These are phyloP conservation scores for Arthroderma sp. DNA, from an alignment of 2,329 filamentous ascomycete species.

Conservation along the genomic window DNA sequence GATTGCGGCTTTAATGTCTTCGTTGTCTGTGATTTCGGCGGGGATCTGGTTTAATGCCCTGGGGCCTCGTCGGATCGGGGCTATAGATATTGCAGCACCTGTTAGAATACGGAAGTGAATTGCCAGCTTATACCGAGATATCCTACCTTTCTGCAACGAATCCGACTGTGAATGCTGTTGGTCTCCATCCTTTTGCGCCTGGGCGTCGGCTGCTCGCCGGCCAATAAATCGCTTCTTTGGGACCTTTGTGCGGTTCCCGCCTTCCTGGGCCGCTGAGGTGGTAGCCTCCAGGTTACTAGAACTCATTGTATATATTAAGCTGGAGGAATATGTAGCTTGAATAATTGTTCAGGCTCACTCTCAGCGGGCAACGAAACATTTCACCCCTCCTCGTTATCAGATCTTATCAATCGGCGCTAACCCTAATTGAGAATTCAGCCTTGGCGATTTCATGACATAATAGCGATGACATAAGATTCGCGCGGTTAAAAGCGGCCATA, in stretches of 20 bases:
- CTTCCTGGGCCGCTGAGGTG: background rate
- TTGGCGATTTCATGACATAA: too few species aligned
- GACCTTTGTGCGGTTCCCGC: slow-evolving; percentile 38
- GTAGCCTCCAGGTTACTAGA: background rate
- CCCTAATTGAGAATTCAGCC: too few species aligned
- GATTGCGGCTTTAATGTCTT: slow-evolving; percentile 76
- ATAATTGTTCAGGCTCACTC: too few species aligned
- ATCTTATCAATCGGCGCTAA: too few species aligned
- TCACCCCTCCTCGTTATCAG: too few species aligned
- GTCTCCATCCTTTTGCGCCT: slow-evolving; percentile 44
- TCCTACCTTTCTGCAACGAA: slow-evolving; percentile 27
- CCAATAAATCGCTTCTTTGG: slow-evolving; percentile 91
- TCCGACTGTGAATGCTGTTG: slow-evolving; percentile 37
- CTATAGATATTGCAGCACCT: slow-evolving; percentile 37
- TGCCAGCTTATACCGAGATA: background rate
- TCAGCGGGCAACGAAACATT: too few species aligned
- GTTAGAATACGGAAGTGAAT: slow-evolving; percentile 7
- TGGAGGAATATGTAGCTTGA: too few species aligned
- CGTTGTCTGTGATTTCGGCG: slow-evolving; percentile 69
- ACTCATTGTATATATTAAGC: too few species aligned
- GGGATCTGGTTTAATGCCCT: slow-evolving; percentile 87
- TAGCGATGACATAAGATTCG: too few species aligned
- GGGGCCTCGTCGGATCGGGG: slow-evolving; percentile 57
- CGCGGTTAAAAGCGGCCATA: too few species aligned
- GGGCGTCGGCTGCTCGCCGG: slow-evolving; percentile 51